Percentiles rank a stretch among this genome's conserved stretches.
These are phyloP conservation scores for Fragilaria crotonensis DNA, from an alignment of 108 stramenopile genomes.

Conservation along the genomic window DNA sequence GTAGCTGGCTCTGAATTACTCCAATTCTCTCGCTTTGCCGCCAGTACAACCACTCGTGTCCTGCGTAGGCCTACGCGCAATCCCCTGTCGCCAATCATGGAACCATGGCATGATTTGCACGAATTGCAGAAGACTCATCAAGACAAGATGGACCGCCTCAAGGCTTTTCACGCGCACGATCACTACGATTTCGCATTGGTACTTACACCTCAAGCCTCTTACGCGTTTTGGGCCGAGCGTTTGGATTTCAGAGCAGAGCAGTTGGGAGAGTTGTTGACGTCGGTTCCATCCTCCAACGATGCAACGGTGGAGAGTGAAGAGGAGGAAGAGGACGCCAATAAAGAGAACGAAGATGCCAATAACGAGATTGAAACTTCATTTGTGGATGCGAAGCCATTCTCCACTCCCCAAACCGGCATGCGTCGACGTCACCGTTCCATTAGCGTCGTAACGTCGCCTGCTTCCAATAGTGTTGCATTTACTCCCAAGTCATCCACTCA, in stretches of 20 bases:
- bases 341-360: conserved; percentile 2
- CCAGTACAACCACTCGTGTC: background rate
- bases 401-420: background rate
- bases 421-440: background rate
- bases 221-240: conserved; percentile 69
- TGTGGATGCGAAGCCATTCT: background rate
- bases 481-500: background rate
- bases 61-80: background rate
- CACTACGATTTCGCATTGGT: conserved; percentile 78
- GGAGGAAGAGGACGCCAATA: conserved; percentile 5
- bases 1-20: background rate
- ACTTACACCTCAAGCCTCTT: conserved; percentile 63
- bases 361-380: conserved; percentile 1
- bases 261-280: conserved; percentile 35
- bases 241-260: conserved; percentile 78
- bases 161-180: conserved; percentile 2
- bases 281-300: conserved; percentile 12
- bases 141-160: conserved; percentile 23
- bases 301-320: conserved; percentile 6
- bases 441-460: too few species aligned
- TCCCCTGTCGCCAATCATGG: conserved; percentile 21
- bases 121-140: conserved; percentile 31
- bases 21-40: background rate
- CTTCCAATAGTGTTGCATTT: background rate
- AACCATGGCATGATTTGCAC: conserved; percentile 24